A percentile compares a stretch with the other conserved stretches of the same genome.
phyloP scores from a whole-genome alignment of 495 filamentous ascomycete species.

The Talaromyces nanjingensis region DNA sequence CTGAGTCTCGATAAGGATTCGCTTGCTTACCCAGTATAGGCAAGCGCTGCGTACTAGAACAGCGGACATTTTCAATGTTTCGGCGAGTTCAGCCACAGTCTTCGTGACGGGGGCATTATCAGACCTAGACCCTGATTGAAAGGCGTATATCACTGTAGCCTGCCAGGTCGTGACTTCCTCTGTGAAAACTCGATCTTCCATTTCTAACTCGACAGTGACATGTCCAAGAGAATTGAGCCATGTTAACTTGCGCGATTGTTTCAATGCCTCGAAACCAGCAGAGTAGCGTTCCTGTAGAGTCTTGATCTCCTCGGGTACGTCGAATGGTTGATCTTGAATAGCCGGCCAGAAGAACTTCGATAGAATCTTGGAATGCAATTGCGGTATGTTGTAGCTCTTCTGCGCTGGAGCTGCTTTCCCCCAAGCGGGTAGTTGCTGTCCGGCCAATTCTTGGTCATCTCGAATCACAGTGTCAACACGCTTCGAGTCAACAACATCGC shows the following conservation, averaged over 20 bases:
- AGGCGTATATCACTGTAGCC: conserved; percentile 84
- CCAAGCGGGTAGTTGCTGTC: conserved; percentile 12
- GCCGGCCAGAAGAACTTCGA: conserved; percentile 94
- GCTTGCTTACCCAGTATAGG: conserved; percentile 76
- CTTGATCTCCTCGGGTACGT: conserved; percentile 56
- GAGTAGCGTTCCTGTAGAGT: conserved; percentile 64
- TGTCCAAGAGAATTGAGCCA: conserved; percentile 81
- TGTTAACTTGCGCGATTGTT: conserved; percentile 74
- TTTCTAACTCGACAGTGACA: conserved; percentile 72
- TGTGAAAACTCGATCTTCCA: conserved; percentile 70
- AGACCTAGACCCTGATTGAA: conserved; percentile 41
- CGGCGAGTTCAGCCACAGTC: conserved; percentile 55
- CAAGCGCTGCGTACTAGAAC: conserved; percentile 69
- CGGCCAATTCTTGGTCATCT: conserved; percentile 35
- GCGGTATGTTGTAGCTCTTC: conserved; percentile 19
- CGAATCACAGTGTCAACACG: conserved; percentile 61
- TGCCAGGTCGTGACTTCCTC: conserved; percentile 79
- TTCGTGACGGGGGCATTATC: conserved; percentile 31
- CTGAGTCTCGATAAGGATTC: conserved; percentile 57
- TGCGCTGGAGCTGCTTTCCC: neutral
- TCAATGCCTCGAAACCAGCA: conserved; percentile 68
- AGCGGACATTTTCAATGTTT: conserved; percentile 67
- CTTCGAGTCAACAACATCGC: conserved; percentile 82
- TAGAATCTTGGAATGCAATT: conserved; percentile 74
- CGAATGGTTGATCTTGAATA: conserved; percentile 69